phyloP scores from a whole-genome alignment of 2,329 filamentous ascomycete genomes.

The Corynespora cassiicola region DNA sequence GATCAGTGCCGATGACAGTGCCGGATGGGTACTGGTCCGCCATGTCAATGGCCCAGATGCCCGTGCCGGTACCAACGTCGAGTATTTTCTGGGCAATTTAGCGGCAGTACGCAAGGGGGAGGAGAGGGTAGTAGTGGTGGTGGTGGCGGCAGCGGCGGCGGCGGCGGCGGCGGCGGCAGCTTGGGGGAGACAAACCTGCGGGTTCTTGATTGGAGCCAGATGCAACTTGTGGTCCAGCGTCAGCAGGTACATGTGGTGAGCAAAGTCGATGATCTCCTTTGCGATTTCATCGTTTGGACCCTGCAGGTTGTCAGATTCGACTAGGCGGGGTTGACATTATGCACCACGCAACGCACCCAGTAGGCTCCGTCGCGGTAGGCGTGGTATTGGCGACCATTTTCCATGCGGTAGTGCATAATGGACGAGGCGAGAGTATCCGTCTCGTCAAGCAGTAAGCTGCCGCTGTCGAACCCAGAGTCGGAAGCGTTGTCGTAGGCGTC shows the following conservation, averaged over 20 bases:
- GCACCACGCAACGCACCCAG: conserved; percentile 23
- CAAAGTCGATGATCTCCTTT: conserved; percentile 53
- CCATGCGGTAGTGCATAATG: conserved; percentile 43
- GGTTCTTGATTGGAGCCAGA: conserved; percentile 39
- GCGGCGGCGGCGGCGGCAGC: not conserved
- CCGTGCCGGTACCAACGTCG: conserved; percentile 45
- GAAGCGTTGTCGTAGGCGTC: conserved; percentile 24
- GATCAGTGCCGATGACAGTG: conserved; percentile 51
- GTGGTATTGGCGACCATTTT: conserved; percentile 47
- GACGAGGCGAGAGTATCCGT: conserved; percentile 44
- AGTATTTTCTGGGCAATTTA: conserved; percentile 24
- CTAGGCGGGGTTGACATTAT: conserved; percentile 1
- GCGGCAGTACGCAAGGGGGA: not conserved
- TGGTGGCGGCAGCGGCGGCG: too few relatives aligned
- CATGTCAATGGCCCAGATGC: conserved; percentile 45
- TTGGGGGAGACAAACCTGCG: conserved; percentile 15
- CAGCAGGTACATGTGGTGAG: conserved; percentile 47
- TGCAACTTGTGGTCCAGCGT: conserved; percentile 42
- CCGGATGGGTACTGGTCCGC: conserved; percentile 37
- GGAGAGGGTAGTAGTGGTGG: not conserved
- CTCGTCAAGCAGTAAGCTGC: conserved; percentile 42
- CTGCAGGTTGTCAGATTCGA: conserved; percentile 16
- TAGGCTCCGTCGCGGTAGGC: conserved; percentile 45
- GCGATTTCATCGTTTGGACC: conserved; percentile 53
- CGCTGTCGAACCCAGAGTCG: conserved; percentile 46